Conservation (phyloP, 129 eudicot genomes). For the Centaurea solstitialis region DNA sequence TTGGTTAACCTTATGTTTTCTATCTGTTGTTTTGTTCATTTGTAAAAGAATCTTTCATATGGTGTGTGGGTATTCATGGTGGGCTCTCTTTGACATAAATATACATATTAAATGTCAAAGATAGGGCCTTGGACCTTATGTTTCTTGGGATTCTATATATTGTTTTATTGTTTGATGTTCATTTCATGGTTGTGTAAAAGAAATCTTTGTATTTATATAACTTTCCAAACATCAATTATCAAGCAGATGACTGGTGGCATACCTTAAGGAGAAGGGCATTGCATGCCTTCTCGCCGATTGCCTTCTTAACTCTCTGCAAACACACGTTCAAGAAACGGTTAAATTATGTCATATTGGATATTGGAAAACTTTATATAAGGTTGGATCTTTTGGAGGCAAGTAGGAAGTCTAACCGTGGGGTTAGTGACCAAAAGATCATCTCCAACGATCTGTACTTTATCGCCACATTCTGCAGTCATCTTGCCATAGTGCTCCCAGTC, state of each 20-base stretch:
- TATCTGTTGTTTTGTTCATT: too few relatives aligned
- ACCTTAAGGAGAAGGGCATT: conserved; percentile 99
- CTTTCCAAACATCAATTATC: not conserved
- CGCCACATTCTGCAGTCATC: conserved; percentile 76
- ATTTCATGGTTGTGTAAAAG: too few relatives aligned
- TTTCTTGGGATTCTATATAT: too few relatives aligned
- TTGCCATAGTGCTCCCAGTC: conserved; percentile 93
- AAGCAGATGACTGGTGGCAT: conserved; percentile 8
- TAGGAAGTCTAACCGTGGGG: conserved; percentile 64
- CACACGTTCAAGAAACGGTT: not conserved
- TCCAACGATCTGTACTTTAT: conserved; percentile 95
- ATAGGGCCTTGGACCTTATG: too few relatives aligned
- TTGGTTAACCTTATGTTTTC: too few relatives aligned
- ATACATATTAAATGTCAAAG: too few relatives aligned
- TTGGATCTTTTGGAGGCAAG: not conserved
- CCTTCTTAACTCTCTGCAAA: conserved; percentile 91
- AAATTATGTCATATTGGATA: not conserved
- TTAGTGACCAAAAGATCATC: conserved; percentile 98
- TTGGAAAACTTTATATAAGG: not conserved
- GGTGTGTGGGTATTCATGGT: too few relatives aligned
- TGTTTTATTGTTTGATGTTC: too few relatives aligned
- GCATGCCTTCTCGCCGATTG: conserved; percentile 77
- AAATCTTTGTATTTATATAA: too few relatives aligned
- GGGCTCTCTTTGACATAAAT: too few relatives aligned
- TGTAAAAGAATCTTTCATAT: too few relatives aligned